A percentile compares a stretch with the other conserved stretches of the same genome.
Conservation (phyloP, 192 early-diverging fungal genomes). For the Kickxella alabastrina region DNA sequence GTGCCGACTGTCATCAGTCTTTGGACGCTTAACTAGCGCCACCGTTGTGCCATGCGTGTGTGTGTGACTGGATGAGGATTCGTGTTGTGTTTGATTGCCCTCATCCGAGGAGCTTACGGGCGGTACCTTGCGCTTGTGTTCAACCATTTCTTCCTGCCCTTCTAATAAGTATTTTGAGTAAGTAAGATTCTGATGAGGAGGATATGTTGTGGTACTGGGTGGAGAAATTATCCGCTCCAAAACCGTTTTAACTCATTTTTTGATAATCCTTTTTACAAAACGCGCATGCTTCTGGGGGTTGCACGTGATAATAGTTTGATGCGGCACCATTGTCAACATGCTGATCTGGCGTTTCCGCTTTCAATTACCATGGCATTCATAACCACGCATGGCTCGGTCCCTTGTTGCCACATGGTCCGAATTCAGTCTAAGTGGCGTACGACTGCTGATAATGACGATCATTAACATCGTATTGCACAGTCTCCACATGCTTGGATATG, state of each 20-base stretch:
- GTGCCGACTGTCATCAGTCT: conserved; percentile 15
- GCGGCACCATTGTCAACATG: no score
- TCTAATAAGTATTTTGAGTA: neutral
- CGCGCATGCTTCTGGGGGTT: no score
- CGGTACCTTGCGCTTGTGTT: conserved; percentile 40
- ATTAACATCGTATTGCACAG: no score
- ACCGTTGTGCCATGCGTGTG: conserved; percentile 23
- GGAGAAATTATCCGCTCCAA: neutral
- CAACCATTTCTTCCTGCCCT: conserved; percentile 15
- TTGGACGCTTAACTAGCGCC: conserved; percentile 44
- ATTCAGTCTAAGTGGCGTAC: no score
- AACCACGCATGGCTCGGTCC: no score
- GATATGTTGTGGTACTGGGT: neutral
- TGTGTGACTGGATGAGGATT: neutral
- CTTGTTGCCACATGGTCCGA: no score
- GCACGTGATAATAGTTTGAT: no score
- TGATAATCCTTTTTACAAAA: no score
- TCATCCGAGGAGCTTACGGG: conserved; percentile 6
- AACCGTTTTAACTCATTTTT: neutral
- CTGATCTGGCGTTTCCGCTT: no score
- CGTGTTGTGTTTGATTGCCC: neutral
- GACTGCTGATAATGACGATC: no score
- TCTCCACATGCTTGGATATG: no score
- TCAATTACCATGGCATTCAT: no score
- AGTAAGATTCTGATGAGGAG: conserved; percentile 2